Evolutionary conservation across 257 asterid species (phyloP).

Genomic region (Marsdenia floribunda): DNA sequence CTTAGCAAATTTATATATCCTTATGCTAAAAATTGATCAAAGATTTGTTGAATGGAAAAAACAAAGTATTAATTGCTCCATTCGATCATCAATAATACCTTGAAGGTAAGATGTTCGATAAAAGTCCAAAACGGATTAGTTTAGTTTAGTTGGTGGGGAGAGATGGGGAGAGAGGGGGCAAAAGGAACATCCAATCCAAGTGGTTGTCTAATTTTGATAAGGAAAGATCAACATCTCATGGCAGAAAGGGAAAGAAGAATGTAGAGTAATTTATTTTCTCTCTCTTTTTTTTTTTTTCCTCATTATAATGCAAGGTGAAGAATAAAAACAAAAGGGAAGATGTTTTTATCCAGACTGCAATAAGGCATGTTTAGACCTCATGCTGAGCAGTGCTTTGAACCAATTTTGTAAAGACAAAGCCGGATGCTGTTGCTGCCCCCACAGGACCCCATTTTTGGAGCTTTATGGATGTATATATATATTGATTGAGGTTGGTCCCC

Average conservation of each 20-base stretch:
- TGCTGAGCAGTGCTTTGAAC: conserved; percentile 9
- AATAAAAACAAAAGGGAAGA: conserved; percentile 7
- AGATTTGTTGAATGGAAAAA: neutral
- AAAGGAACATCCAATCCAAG: neutral
- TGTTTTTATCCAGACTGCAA: conserved; percentile 20
- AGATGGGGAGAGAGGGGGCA: neutral
- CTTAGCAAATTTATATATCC: too few relatives aligned
- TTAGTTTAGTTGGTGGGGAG: too few relatives aligned
- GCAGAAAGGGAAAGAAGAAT: neutral
- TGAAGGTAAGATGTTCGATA: neutral
- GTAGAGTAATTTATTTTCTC: too few relatives aligned
- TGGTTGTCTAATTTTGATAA: conserved; percentile 8
- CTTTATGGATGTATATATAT: too few relatives aligned
- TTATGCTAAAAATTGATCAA: neutral
- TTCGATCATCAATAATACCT: neutral
- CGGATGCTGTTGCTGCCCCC: neutral
- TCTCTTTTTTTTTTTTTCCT: neutral
- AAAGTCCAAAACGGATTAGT: neutral
- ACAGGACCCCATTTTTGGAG: conserved; percentile 5
- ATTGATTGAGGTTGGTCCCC: conserved; percentile 14
- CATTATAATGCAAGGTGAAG: neutral
- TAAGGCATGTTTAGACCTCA: conserved; percentile 14
- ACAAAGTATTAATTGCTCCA: neutral
- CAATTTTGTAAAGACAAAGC: conserved; percentile 9
- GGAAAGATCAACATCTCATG: conserved; percentile 14